Evolutionary conservation across 108 stramenopile species (phyloP).

Genomic region (Mediolabrus comicus): DNA sequence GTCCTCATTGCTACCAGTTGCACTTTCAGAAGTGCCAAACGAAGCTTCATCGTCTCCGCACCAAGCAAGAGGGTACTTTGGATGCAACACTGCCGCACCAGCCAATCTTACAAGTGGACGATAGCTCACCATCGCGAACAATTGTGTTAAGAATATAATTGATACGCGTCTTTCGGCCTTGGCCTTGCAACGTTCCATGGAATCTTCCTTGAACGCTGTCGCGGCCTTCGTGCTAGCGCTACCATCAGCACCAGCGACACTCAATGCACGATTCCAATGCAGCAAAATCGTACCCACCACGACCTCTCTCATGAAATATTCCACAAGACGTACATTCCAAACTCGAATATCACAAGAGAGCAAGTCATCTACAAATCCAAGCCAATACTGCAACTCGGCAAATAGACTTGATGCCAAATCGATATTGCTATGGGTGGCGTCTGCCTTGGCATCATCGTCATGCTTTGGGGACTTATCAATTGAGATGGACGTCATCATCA

Average conservation of each 20-base stretch:
- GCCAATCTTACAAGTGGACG: constrained; percentile 26
- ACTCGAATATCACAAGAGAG: constrained; percentile 67
- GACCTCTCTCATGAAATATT: constrained; percentile 60
- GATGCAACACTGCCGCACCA: constrained; percentile 21
- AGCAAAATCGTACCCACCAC: constrained; percentile 53
- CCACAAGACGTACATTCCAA: constrained; percentile 76
- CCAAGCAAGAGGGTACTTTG: constrained; percentile 28
- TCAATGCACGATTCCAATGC: constrained; percentile 36
- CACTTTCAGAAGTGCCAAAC: neutral
- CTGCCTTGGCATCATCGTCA: constrained; percentile 36
- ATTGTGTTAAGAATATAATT: constrained; percentile 34
- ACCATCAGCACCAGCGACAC: neutral
- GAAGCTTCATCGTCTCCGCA: constrained; percentile 1
- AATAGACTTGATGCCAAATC: constrained; percentile 56
- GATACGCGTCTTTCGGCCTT: constrained; percentile 37
- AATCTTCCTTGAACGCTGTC: constrained; percentile 14
- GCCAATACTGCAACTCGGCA: constrained; percentile 53
- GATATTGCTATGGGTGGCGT: constrained; percentile 53
- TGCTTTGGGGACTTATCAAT: constrained; percentile 1
- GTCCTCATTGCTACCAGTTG: constrained; percentile 1
- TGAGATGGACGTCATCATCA: constrained; percentile 36
- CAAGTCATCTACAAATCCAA: constrained; percentile 77
- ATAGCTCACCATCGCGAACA: constrained; percentile 40
- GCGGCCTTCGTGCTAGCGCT: neutral
- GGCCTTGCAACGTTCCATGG: constrained; percentile 25